A percentile compares a stretch with the other conserved stretches of the same genome.
phyloP scores from a whole-genome alignment of 257 asterid genomes.

The Petunia axillaris region DNA sequence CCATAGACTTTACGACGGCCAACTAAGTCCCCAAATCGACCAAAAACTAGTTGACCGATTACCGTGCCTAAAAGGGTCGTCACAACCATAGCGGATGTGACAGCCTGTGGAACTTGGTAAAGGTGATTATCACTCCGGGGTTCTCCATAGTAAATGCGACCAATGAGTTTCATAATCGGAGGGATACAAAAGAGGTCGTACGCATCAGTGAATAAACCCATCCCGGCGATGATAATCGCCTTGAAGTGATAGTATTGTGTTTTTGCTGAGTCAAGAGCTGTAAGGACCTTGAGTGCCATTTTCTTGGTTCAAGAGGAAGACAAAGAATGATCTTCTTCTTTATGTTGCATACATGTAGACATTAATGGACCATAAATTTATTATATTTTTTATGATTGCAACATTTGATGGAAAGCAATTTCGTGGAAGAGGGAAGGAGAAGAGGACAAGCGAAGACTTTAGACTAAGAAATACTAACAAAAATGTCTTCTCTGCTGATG shows the following conservation, averaged over 20 bases:
- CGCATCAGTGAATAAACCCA: constrained; percentile 68
- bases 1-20: constrained; percentile 65
- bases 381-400: neutral
- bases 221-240: constrained; percentile 62
- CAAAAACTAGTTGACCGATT: constrained; percentile 52
- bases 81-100: constrained; percentile 44
- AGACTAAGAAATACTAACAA: neutral
- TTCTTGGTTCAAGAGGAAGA: neutral
- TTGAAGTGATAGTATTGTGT: constrained; percentile 61
- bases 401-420: neutral
- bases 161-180: constrained; percentile 56
- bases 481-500: neutral
- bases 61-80: constrained; percentile 56
- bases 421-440: constrained; percentile 10
- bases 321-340: neutral
- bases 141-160: constrained; percentile 42
- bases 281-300: constrained; percentile 57
- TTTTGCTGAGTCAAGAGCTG: constrained; percentile 58
- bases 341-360: neutral
- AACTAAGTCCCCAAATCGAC: constrained; percentile 52
- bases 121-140: neutral
- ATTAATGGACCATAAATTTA: neutral
- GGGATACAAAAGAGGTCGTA: constrained; percentile 66
- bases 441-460: constrained; percentile 20
- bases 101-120: constrained; percentile 35